Evolutionary conservation across 352 stramenopile species (phyloP), one percentile per base, ranked within the genome.

Genomic region (Globisporangium middletonii): DNA sequence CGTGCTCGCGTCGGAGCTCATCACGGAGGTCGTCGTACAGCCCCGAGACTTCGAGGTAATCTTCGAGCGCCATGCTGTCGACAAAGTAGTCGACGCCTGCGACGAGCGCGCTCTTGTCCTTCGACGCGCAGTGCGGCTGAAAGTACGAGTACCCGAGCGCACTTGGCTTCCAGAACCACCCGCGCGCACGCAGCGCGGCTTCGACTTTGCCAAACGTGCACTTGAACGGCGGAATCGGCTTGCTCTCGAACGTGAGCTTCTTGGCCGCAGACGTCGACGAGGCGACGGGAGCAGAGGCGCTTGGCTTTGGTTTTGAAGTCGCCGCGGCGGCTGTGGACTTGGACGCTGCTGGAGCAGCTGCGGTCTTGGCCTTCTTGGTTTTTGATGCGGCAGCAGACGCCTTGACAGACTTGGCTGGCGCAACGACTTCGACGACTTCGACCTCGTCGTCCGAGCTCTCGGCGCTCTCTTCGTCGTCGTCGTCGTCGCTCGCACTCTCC

Each of bases 81-180:
- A 64, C 30, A 41, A 92, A 92, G 57, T 68, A 89, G 49, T 92
- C 76, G 16, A 72, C 33, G 0, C 70, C 68, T 0, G 51, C 15
- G 3, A 55, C 48, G 6, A 88, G 62, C 18, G 67, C 50, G 0
- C 50, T 63, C 2, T 60, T 35, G 42, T 58, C 28, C 43, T 54
- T 38, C 18, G 52, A 35, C 1, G 45, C 48, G 44, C 60, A 66
- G 38, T 48, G 46, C 18, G 82, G 79, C 56, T 77, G 65, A 57
- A 72, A 89, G 62, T 88, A 92, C 5, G 63, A 63, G 57, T 62
- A 90, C n/a, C 69, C 69, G 8, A 73, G 64, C 18, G 48, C 59
- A 19, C 56, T 51, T 18, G 35, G 30, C 37, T 76, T 82, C 79
- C 79, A 92, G 62, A 73, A 88, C 82, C 82, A 92, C 23, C 82